These are phyloP conservation scores for Aureobasidium musti DNA, from an alignment of 2,329 filamentous ascomycete species.

Conservation along the genomic window DNA sequence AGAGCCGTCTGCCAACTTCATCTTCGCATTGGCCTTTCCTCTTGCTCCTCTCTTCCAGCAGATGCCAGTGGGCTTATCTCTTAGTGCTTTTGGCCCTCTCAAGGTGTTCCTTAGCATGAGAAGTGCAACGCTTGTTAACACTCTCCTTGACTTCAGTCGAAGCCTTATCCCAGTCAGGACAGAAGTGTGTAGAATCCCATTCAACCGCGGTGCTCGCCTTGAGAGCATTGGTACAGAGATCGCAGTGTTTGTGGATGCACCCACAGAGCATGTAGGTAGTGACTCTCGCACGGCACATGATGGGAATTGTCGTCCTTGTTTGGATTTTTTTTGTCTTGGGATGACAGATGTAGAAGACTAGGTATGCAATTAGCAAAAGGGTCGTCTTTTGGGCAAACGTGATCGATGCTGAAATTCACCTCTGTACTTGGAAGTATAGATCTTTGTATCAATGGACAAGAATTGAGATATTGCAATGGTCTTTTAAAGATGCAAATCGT, in stretches of 20 bases:
- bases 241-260: background rate
- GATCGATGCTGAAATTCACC: background rate
- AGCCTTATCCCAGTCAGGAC: background rate
- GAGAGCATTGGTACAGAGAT: background rate
- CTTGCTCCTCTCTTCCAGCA: background rate
- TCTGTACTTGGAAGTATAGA: background rate
- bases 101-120: background rate
- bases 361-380: background rate
- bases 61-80: background rate
- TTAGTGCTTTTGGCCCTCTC: background rate
- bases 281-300: conserved; percentile 2
- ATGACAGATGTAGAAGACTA: background rate
- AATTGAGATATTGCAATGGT: background rate
- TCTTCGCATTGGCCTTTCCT: background rate
- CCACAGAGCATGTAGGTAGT: conserved; percentile 8
- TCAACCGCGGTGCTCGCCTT: background rate
- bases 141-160: background rate
- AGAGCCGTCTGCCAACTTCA: background rate
- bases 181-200: background rate
- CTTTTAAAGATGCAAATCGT: background rate
- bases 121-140: background rate
- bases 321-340: background rate
- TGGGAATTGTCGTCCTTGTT: background rate
- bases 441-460: background rate
- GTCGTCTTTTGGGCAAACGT: background rate